Conservation (phyloP, 2,329 filamentous ascomycete genomes). For the Xylaria sp. region DNA sequence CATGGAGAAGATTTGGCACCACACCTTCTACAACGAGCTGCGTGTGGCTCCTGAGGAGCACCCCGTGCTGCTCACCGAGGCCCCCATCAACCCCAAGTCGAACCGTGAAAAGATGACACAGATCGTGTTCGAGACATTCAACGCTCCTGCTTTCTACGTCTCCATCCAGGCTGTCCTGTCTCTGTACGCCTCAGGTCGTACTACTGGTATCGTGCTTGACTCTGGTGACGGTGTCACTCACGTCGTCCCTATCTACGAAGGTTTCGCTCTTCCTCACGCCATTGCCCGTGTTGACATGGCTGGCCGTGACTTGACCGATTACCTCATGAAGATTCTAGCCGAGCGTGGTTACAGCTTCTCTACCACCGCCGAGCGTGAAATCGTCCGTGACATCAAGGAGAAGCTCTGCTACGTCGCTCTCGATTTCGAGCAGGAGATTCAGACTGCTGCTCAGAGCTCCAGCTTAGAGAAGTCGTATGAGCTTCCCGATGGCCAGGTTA, state of each 20-base stretch:
- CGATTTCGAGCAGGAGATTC: constrained; percentile 99
- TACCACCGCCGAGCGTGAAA: constrained; percentile 99
- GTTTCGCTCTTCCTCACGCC: constrained; percentile 99
- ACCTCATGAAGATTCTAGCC: constrained; percentile 99
- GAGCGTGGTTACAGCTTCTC: constrained; percentile 99
- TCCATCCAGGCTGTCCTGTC: constrained; percentile 99
- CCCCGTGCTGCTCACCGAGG: constrained; percentile 98
- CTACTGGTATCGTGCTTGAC: constrained; percentile 99
- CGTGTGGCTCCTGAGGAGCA: constrained; percentile 99
- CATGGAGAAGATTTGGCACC: constrained; percentile 99
- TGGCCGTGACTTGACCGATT: constrained; percentile 99
- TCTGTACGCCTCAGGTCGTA: constrained; percentile 99
- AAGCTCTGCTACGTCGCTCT: constrained; percentile 99
- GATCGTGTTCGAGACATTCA: constrained; percentile 99
- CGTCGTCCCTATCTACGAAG: constrained; percentile 99
- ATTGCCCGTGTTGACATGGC: constrained; percentile 99
- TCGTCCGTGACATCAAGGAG: constrained; percentile 99
- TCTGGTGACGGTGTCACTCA: constrained; percentile 99
- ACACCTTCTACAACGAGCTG: constrained; percentile 99
- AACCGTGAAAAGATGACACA: constrained; percentile 99
- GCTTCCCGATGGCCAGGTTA: constrained; percentile 99
- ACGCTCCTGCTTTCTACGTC: constrained; percentile 99
- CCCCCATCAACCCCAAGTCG: constrained; percentile 99
- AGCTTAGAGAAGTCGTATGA: constrained; percentile 99
- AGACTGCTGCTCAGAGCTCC: constrained; percentile 99